Evolutionary conservation across 768 basidiomycete species (phyloP), one percentile per base, ranked within the genome.

Genomic region (Dioszegia hungarica): DNA sequence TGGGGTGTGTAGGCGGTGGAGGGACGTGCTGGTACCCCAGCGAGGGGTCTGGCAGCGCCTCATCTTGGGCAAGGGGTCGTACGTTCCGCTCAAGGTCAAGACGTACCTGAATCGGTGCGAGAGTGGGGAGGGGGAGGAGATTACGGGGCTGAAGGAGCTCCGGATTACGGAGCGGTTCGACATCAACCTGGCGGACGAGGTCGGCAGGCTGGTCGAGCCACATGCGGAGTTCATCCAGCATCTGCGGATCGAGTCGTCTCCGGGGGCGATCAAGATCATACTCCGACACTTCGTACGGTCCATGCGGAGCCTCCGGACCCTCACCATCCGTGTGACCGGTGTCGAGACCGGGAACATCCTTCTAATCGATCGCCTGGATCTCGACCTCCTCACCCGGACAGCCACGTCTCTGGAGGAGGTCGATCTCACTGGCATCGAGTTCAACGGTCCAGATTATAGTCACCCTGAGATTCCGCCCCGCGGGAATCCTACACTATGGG

Each of bases 1-100:
- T n/a, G 54, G 41, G n/a, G 50, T 53, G 11, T 52, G 60, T 36
- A 28, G n/a, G 33, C 12, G 37, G 11, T 61, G 60, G 60, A 51
- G 60, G 28, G 41, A 45, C 11, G 43, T 44, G 14, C 20, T 57
- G 8, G 4, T 34, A 2, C 15, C 25, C 28, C 48, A 56, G 37
- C 54, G 28, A 9, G 37, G 44, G 24, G 41, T 61, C 5, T 61
- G 60, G 60, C 34, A 39, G 20, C 29, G 19, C 3, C 29, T 61
- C 3, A 47, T 53, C 14, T 27, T 61, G 17, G 55, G 55, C 4
- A 41, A 59, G 53, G 57, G 37, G 19, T 17, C 28, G 22, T 20
- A 24, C 31, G 50, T 29, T n/a, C 27, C 3, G 28, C 45, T 20
- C 2, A 38, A 52, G 38, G 27, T 57, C 33, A 33, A 39, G 36